Base-by-base conservation (phyloP, 1,284 basidiomycete species). In the Irpex sp. region DNA sequence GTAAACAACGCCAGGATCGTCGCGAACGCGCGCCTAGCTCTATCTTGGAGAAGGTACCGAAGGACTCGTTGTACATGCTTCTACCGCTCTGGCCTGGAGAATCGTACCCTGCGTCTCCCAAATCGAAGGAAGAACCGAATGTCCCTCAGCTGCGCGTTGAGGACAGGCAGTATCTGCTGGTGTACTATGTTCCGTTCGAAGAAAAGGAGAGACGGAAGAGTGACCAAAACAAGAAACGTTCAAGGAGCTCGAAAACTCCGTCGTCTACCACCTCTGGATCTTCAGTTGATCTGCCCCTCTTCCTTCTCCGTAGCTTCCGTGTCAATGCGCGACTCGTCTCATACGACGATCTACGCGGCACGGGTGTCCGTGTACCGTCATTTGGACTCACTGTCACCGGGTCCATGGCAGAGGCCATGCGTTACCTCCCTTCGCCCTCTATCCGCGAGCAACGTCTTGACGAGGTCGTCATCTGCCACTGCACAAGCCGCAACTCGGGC, bases 51-150 rank as follows among this genome's bases (percentile, higher is more conserved):
- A 78, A 83, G 51, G 80, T 92, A 31, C 87, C 88, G 0, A 75
- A 83, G 3, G 88, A 92, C 19, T 83, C 83, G 31, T 76, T 92
- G 54, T 91, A 88, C 73, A 92, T 93, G 91, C 79, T 93, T 19
- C 78, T 93, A n/a, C 91, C 91, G 3, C 79, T 93, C 44, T 93
- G 91, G 90, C 85, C 88, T 8, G 83, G 85, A n/a, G 87, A 89
- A 68, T 89, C 84, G 0, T 90, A 90, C 70, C 67, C 69, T n/a
- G 17, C 61, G 26, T 26, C 26, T 21, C 49, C 54, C 34, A 65
- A 69, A 37, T 58, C 60, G 4, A 60, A 64, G 62, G 74, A 76
- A 13, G 78, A 77, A 59, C 68, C 71, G 15, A 63, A 75, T 5
- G 77, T 80, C 17, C 71, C 78, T 52, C 62, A 68, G 47, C 76